Percentiles rank a stretch among this genome's conserved stretches.
Evolutionary conservation across 2,329 filamentous ascomycete species (phyloP).

Genomic region (Colletotrichum karsti): DNA sequence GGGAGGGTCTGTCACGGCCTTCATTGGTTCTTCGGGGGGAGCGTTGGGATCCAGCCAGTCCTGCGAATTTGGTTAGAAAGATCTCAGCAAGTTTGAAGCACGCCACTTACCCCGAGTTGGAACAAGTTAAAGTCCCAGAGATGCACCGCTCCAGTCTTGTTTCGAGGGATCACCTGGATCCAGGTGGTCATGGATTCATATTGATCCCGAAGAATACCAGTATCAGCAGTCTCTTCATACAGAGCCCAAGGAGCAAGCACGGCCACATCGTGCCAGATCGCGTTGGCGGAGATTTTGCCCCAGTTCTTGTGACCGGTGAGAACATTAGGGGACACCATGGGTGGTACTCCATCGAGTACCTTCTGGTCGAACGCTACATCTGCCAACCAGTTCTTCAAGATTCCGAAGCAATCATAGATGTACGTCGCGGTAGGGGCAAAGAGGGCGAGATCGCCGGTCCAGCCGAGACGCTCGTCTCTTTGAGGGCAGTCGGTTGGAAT

Average conservation of each 20-base stretch:
- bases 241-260: slow-evolving; percentile 20
- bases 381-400: slow-evolving; percentile 13
- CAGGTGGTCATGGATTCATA: slow-evolving; percentile 18
- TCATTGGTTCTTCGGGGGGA: slow-evolving; percentile 36
- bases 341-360: slow-evolving; percentile 43
- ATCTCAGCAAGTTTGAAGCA: too few relatives aligned
- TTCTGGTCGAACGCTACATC: slow-evolving; percentile 32
- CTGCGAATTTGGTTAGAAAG: too few relatives aligned
- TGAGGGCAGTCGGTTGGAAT: slow-evolving; percentile 26
- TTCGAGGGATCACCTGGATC: slow-evolving; percentile 9
- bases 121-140: slow-evolving; percentile 1
- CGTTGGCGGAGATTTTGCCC: slow-evolving; percentile 26
- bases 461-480: slow-evolving; percentile 19
- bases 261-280: slow-evolving; percentile 25
- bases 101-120: slow-evolving; percentile 26
- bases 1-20: slow-evolving; percentile 37
- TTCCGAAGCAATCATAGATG: slow-evolving; percentile 14
- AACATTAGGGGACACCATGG: slow-evolving; percentile 39
- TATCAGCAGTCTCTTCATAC: slow-evolving; percentile 15
- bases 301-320: slow-evolving; percentile 27
- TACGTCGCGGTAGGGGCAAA: slow-evolving; percentile 18
- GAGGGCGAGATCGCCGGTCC: slow-evolving; percentile 15
- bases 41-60: slow-evolving; percentile 44
- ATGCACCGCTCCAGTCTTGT: slow-evolving; percentile 1
- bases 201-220: not conserved